Evolutionary conservation across 805 yeast genomes (phyloP).

Genomic region (Candida khao-thaluensis): DNA sequence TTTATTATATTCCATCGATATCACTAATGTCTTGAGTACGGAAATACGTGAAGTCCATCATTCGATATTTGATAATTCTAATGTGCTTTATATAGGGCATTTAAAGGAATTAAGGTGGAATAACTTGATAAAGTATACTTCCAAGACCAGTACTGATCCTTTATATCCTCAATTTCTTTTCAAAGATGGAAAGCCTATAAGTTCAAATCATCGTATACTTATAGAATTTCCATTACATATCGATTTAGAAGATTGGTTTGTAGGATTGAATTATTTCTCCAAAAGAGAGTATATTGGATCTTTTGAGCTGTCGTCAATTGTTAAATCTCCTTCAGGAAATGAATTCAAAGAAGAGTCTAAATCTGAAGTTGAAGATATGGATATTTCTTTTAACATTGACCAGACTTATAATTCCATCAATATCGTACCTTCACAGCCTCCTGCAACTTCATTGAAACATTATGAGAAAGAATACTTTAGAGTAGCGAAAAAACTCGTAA

Average conservation of each 20-base stretch:
- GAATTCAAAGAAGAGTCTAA: background rate
- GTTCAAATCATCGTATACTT: constrained; percentile 44
- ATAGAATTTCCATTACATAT: constrained; percentile 64
- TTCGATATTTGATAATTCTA: constrained; percentile 59
- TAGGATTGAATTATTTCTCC: constrained; percentile 63
- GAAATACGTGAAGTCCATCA: constrained; percentile 66
- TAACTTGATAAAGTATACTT: constrained; percentile 34
- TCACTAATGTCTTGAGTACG: constrained; percentile 49
- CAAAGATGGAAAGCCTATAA: constrained; percentile 33
- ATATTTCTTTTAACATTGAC: constrained; percentile 10
- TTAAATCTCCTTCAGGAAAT: background rate
- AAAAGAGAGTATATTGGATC: constrained; percentile 53
- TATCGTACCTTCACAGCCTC: background rate
- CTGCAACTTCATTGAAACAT: constrained; percentile 3
- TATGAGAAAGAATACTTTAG: constrained; percentile 43
- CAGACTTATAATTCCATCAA: constrained; percentile 1
- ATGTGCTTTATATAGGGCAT: constrained; percentile 57
- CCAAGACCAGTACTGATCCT: constrained; percentile 21
- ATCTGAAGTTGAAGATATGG: constrained; percentile 5
- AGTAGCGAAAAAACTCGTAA: constrained; percentile 49
- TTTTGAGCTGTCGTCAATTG: constrained; percentile 13
- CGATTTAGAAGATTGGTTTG: constrained; percentile 77
- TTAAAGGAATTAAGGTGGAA: constrained; percentile 52
- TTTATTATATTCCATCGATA: constrained; percentile 55
- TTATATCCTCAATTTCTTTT: constrained; percentile 26